Evolutionary conservation across 106 monocot genomes (phyloP).

Genomic region (Dendrobium huoshanense): DNA sequence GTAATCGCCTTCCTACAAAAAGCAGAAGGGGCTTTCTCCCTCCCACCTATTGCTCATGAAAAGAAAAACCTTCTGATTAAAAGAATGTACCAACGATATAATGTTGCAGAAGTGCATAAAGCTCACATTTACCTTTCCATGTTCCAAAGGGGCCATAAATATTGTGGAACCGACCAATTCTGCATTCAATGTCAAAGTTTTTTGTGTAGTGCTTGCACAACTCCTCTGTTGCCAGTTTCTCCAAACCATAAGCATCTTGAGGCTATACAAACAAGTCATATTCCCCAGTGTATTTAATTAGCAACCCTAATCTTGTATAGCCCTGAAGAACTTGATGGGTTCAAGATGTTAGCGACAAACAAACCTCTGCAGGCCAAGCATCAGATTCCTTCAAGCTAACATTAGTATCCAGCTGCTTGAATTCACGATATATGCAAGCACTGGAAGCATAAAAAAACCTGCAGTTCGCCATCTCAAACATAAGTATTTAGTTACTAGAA

Average conservation of each 20-base stretch:
- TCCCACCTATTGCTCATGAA: slow-evolving; percentile 41
- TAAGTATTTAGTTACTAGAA: no score
- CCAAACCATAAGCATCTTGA: slow-evolving; percentile 69
- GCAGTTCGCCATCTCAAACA: no score
- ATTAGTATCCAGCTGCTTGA: slow-evolving; percentile 84
- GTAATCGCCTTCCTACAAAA: slow-evolving; percentile 79
- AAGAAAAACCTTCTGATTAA: no score
- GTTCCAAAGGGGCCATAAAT: slow-evolving; percentile 67
- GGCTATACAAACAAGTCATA: slow-evolving; percentile 28
- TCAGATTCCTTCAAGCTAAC: slow-evolving; percentile 80
- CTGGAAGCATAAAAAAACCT: no score
- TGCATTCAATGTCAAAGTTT: slow-evolving; percentile 73
- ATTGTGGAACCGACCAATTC: slow-evolving; percentile 61
- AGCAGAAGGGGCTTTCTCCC: slow-evolving; percentile 93
- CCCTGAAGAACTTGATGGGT: neutral
- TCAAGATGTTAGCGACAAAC: neutral
- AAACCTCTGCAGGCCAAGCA: slow-evolving; percentile 91
- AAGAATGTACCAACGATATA: no score
- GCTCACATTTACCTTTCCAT: slow-evolving; percentile 53
- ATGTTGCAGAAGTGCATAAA: neutral
- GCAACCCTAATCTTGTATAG: neutral
- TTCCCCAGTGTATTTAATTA: neutral
- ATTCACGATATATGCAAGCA: slow-evolving; percentile 61
- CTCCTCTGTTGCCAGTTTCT: slow-evolving; percentile 67
- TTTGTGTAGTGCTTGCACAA: slow-evolving; percentile 66